Percentiles rank a stretch among this genome's conserved stretches.
These are phyloP conservation scores for Daldinia vernicosa DNA, from an alignment of 495 filamentous ascomycete genomes.

Conservation along the genomic window DNA sequence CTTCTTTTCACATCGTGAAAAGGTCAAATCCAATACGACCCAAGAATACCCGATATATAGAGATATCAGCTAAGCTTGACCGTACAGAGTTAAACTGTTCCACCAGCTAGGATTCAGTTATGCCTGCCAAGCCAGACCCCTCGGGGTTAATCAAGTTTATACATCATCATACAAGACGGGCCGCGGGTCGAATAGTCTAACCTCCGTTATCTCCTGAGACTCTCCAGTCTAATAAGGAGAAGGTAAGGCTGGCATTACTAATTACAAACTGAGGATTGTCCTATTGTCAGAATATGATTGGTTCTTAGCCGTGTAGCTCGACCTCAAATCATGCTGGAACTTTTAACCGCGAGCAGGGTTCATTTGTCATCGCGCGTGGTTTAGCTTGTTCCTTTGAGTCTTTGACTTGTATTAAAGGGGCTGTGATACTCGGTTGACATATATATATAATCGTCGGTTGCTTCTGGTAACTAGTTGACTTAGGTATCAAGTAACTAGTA, in stretches of 20 bases:
- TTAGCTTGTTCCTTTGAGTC: neutral
- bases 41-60: neutral
- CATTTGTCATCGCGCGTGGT: slow-evolving; percentile 9
- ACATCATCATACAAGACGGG: neutral
- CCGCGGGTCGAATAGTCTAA: neutral
- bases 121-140: slow-evolving; percentile 16
- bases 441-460: neutral
- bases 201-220: slow-evolving; percentile 12
- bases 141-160: slow-evolving; percentile 17
- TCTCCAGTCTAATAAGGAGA: neutral
- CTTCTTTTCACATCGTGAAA: neutral
- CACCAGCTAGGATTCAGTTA: slow-evolving; percentile 8
- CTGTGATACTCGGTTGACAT: neutral
- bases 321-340: neutral
- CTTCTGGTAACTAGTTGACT: neutral
- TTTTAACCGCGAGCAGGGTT: neutral
- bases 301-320: neutral
- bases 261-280: slow-evolving; percentile 10
- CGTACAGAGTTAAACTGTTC: neutral
- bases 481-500: neutral
- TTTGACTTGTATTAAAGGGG: slow-evolving; percentile 11
- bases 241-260: neutral
- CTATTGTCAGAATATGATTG: neutral
- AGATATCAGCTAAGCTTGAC: neutral
- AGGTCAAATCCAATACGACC: neutral